A percentile compares a stretch with the other conserved stretches of the same genome.
Evolutionary conservation across 371 early-diverging fungal genomes (phyloP).

Genomic region (Paraphysoderma sedebokerense): DNA sequence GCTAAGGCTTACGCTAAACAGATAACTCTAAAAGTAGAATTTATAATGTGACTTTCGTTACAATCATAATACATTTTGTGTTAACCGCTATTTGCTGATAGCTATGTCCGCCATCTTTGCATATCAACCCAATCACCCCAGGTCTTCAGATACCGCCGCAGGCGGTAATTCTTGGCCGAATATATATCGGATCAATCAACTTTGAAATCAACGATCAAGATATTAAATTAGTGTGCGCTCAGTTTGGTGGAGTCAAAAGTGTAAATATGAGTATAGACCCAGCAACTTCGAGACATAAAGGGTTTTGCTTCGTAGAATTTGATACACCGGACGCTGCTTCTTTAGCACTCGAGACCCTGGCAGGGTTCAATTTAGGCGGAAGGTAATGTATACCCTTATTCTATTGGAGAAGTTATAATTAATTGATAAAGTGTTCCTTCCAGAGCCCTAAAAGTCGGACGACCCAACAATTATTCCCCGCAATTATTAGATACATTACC

Average conservation of each 20-base stretch:
- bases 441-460: conserved; percentile 24
- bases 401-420: not conserved
- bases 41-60: not conserved
- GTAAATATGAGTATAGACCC: conserved; percentile 59
- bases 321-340: conserved; percentile 63
- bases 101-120: conserved; percentile 3
- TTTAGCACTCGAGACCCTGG: conserved; percentile 47
- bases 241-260: conserved; percentile 51
- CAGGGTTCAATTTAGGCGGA: conserved; percentile 40
- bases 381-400: conserved; percentile 12
- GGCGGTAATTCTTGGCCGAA: conserved; percentile 36
- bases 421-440: not conserved
- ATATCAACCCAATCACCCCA: not conserved
- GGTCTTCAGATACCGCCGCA: conserved; percentile 17
- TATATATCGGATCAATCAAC: conserved; percentile 73
- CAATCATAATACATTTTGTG: conserved; percentile 3
- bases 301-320: conserved; percentile 76
- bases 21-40: conserved; percentile 13
- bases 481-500: conserved; percentile 20
- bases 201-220: conserved; percentile 60
- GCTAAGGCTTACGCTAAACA: conserved; percentile 31
- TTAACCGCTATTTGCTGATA: conserved; percentile 13
- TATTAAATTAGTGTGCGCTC: conserved; percentile 43
- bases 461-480: conserved; percentile 17
- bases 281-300: conserved; percentile 52